These are phyloP conservation scores for Carallia pectinifolia DNA, from an alignment of 345 rosid species.

Conservation along the genomic window DNA sequence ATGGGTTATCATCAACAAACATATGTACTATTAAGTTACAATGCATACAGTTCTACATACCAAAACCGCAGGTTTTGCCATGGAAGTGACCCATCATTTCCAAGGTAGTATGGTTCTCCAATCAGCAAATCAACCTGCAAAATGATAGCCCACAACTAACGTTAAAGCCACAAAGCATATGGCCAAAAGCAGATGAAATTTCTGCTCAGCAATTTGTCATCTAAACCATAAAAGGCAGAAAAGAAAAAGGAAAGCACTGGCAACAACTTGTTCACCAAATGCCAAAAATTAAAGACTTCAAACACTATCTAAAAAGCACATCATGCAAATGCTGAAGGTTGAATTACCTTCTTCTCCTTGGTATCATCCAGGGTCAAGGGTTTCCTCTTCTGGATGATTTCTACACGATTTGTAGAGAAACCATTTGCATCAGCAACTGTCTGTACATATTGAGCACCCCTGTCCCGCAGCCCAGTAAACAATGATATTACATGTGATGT, in stretches of 20 bases:
- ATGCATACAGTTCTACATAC: conserved; percentile 33
- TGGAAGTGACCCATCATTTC: conserved; percentile 75
- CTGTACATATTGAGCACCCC: conserved; percentile 56
- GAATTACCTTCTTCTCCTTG: conserved; percentile 50
- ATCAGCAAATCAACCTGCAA: conserved; percentile 75
- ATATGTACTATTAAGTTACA: neutral
- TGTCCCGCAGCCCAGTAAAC: conserved; percentile 71
- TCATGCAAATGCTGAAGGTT: neutral
- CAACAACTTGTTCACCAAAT: neutral
- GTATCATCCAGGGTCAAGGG: conserved; percentile 46
- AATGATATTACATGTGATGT: conserved; percentile 51
- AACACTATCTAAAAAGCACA: neutral
- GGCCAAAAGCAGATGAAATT: neutral
- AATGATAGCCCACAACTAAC: neutral
- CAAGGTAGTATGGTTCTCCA: conserved; percentile 83
- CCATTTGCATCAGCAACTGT: conserved; percentile 62
- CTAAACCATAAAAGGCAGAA: no score
- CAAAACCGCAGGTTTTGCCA: conserved; percentile 96
- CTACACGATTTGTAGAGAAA: conserved; percentile 49
- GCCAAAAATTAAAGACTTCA: neutral
- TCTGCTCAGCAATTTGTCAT: no score
- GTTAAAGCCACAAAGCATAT: neutral
- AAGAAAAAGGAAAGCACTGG: no score
- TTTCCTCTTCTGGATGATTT: conserved; percentile 47
- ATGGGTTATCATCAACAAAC: neutral